Base-by-base conservation (phyloP, 805 yeast species). In the Candida railenensis region DNA sequence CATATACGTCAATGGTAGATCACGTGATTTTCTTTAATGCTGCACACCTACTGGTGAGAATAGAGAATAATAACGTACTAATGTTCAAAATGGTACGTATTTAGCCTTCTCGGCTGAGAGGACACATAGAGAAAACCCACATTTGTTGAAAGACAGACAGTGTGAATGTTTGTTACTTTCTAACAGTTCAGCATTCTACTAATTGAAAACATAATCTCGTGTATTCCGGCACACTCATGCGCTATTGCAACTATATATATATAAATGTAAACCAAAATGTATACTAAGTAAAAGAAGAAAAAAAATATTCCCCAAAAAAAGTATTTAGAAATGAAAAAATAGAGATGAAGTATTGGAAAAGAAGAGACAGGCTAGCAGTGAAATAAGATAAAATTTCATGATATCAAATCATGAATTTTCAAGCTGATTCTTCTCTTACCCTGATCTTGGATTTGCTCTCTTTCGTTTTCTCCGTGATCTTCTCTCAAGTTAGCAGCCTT, bases 361-460 rank as follows among this genome's bases (percentile, higher is more conserved):
- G 11, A 25, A 5, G 11, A 25, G 11, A 11, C 30, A 25, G 11
- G n/a, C n/a, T n/a, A n/a, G n/a, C n/a, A n/a, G n/a, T n/a, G n/a
- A n/a, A n/a, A n/a, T n/a, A n/a, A n/a, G n/a, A n/a, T n/a, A n/a
- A n/a, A n/a, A n/a, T n/a, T n/a, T 43, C 46, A 59, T 9, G 56
- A 46, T 38, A 66, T 57, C 51, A 66, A 61, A 48, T 66, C 70
- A 47, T 61, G 55, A 33, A 66, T 65, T 53, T 53, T 61, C 53
- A 66, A 63, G 48, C 65, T 59, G 14, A 52, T 38, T 42, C 55
- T 43, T 22, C 53, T 21, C 20, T 37, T 38, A 14, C 18, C 41
- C 19, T 37, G 22, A 19, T 30, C 21, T 22, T 20, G 39, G 20
- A 18, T 14, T 36, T 19, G 21, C 22, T 20, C 21, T 36, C 30